These are phyloP conservation scores for Truncatella angustata DNA, from an alignment of 2,329 filamentous ascomycete genomes.

Conservation along the genomic window DNA sequence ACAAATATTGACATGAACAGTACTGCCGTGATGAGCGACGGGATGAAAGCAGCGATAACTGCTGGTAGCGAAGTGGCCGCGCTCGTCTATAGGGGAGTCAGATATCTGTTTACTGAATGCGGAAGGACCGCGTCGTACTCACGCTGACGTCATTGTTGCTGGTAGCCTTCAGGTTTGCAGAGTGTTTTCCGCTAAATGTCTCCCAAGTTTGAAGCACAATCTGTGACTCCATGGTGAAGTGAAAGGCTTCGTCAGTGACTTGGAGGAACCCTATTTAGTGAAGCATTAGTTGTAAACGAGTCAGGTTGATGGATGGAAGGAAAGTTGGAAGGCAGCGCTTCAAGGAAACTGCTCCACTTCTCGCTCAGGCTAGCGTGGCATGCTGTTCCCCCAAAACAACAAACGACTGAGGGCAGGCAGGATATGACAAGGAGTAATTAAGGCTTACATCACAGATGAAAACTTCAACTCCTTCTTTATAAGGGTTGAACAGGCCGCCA, in stretches of 20 bases:
- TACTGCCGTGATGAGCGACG: slow-evolving; percentile 15
- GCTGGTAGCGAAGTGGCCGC: background rate
- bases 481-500: too few species aligned
- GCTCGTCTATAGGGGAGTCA: background rate
- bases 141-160: background rate
- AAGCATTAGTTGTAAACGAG: background rate
- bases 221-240: slow-evolving; percentile 3
- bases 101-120: background rate
- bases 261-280: too few species aligned
- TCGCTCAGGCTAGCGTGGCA: too few species aligned
- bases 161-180: background rate
- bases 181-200: background rate
- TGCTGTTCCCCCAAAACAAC: too few species aligned
- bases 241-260: too few species aligned
- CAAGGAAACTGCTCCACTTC: background rate
- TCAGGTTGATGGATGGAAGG: background rate
- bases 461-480: too few species aligned
- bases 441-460: background rate
- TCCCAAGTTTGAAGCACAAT: background rate
- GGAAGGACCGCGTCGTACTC: background rate
- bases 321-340: background rate
- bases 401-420: too few species aligned
- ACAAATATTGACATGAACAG: slow-evolving; percentile 15
- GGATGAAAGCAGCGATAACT: slow-evolving; percentile 14
- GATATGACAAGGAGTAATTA: background rate